Base-by-base conservation (phyloP, 352 stramenopile genomes). In the Globisporangium paroecandrum region DNA sequence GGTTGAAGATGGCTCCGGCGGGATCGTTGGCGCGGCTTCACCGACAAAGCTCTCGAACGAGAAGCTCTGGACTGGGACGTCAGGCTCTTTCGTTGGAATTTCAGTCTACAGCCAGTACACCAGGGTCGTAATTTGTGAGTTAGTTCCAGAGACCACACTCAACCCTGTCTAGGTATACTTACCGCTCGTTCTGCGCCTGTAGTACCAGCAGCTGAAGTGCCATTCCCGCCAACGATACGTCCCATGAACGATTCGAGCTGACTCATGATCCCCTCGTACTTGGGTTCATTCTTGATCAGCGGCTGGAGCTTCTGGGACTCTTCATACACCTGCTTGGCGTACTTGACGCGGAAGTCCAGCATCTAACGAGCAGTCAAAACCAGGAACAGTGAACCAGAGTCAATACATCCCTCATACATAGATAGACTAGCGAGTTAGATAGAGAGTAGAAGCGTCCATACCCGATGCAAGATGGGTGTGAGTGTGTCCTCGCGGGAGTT, bases 21-120 rank as follows among this genome's bases (percentile, higher is more conserved):
- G 62, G 1, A 68, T 36, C 12, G 66, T 32, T 3, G 73, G 62
- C 38, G 74, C 56, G 1, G 64, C 65, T 64, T 83, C 80, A 8
- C 82, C 84, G 2, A 89, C 79, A 63, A 91, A 93, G n/a, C 74
- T 82, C 65, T 84, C 76, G 54, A 91, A 91, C 5, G 81, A 87
- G 55, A 85, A 65, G 20, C 77, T 83, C 18, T 77, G 74, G 29
- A 93, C 81, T 1, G 73, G 71, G 1, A 58, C 53, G 2, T 74
- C 66, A 3, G 53, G 59, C 57, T 56, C 6, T 13, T 25, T 38
- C 2, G 58, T 20, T 22, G 20, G 68, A 29, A n/a, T 51, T 58
- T 24, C 38, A 10, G 18, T 12, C 69, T 46, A 62, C 60, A 53
- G 67, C 41, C 58, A 49, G 4, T 5, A 24, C 12, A 24, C 10